Evolutionary conservation across 768 basidiomycete species (phyloP).

Genomic region (Pholiota microspora): DNA sequence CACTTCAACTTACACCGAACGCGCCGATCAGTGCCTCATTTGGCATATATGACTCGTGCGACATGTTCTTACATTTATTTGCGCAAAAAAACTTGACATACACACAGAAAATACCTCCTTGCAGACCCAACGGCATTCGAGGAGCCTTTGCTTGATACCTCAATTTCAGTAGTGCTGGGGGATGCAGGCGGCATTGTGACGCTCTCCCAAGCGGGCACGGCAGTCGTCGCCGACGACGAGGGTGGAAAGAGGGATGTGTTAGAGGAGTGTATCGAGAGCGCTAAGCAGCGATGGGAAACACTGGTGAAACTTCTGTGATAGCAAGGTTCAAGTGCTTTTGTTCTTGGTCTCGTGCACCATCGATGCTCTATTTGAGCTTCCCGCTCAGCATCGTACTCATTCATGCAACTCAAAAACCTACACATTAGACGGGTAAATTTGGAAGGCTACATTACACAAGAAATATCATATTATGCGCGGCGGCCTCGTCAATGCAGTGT

Average conservation of each 20-base stretch:
- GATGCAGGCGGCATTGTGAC: slow-evolving; percentile 46
- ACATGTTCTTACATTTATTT: slow-evolving; percentile 14
- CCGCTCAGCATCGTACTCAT: too few species aligned
- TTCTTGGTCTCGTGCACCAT: background rate
- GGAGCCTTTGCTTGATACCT: slow-evolving; percentile 78
- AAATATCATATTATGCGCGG: too few species aligned
- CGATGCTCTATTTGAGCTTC: background rate
- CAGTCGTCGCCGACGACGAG: slow-evolving; percentile 12
- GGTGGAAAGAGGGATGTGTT: slow-evolving; percentile 30
- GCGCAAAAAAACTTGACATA: background rate
- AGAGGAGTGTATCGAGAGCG: slow-evolving; percentile 36
- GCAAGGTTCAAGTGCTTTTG: background rate
- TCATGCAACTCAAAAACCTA: too few species aligned
- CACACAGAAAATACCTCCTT: slow-evolving; percentile 57
- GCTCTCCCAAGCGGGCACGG: slow-evolving; percentile 53
- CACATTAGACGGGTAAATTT: too few species aligned
- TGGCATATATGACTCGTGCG: slow-evolving; percentile 82
- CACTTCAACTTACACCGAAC: slow-evolving; percentile 37
- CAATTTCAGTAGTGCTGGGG: slow-evolving; percentile 61
- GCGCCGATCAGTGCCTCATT: slow-evolving; percentile 60
- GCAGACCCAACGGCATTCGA: slow-evolving; percentile 91
- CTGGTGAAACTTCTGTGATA: background rate
- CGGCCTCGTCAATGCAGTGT: too few species aligned
- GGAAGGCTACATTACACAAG: too few species aligned
- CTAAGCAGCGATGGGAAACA: slow-evolving; percentile 22